Evolutionary conservation across 768 basidiomycete species (phyloP).

Genomic region (Leucocoprinus leucothites): DNA sequence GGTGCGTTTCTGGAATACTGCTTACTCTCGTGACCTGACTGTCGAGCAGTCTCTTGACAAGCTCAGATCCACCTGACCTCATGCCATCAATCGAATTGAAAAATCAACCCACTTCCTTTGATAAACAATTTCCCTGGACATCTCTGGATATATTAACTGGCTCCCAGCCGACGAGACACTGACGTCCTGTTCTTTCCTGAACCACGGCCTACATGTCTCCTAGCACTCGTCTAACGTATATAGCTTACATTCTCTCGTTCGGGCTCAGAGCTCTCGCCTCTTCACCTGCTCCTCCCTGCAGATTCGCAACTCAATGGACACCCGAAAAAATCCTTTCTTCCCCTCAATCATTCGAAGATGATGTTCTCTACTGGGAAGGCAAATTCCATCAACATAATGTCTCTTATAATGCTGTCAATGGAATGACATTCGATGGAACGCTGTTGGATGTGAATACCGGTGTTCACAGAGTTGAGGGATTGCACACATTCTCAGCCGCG

Average conservation of each 20-base stretch:
- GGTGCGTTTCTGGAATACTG: too few species aligned
- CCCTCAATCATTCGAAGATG: constrained; percentile 15
- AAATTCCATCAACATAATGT: constrained; percentile 23
- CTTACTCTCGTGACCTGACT: too few species aligned
- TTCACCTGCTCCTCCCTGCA: not conserved
- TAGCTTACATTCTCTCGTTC: not conserved
- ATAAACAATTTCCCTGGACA: not conserved
- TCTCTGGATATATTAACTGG: not conserved
- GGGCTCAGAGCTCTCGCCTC: not conserved
- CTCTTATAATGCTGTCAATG: constrained; percentile 21
- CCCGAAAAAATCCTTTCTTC: not conserved
- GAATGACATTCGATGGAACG: constrained; percentile 24
- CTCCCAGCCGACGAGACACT: not conserved
- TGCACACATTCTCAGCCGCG: constrained; percentile 22
- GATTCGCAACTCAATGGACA: constrained; percentile 9
- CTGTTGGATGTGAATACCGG: constrained; percentile 19
- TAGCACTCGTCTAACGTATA: not conserved
- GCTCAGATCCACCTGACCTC: too few species aligned
- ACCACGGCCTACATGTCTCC: not conserved
- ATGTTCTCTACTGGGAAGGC: constrained; percentile 22
- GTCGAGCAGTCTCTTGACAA: not conserved
- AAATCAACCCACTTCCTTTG: not conserved
- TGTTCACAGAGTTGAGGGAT: constrained; percentile 15
- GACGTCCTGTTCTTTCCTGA: not conserved
- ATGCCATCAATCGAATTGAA: not conserved